Evolutionary conservation across 257 asterid genomes (phyloP).

Genomic region (Solanum lignicaule): DNA sequence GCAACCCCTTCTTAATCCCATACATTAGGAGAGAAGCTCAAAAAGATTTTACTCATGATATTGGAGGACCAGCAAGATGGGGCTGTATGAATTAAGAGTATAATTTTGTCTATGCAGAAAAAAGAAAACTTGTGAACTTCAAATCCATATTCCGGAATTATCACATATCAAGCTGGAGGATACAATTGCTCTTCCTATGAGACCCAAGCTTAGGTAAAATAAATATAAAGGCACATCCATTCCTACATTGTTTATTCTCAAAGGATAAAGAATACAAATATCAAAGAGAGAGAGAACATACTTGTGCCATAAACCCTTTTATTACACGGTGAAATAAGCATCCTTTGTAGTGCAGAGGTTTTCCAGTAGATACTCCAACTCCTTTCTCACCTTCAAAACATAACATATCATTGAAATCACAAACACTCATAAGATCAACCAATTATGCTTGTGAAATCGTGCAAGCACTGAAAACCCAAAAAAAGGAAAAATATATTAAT

Average conservation of each 20-base stretch:
- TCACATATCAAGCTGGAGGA: neutral
- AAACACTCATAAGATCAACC: neutral
- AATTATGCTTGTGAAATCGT: neutral
- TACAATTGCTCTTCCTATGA: neutral
- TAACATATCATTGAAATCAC: neutral
- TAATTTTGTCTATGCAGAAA: neutral
- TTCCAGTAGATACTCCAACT: constrained; percentile 66
- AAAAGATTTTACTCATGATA: neutral
- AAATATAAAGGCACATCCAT: neutral
- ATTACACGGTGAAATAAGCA: constrained; percentile 82
- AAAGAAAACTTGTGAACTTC: neutral
- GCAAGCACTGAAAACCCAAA: neutral
- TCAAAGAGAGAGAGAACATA: constrained; percentile 18
- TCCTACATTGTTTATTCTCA: neutral
- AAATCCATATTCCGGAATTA: neutral
- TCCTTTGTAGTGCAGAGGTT: constrained; percentile 93
- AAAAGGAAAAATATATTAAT: neutral
- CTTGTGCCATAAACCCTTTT: constrained; percentile 97
- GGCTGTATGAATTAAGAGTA: neutral
- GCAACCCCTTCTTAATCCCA: neutral
- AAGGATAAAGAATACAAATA: neutral
- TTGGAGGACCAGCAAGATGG: neutral
- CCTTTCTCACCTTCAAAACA: constrained; percentile 79
- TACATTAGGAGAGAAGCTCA: neutral
- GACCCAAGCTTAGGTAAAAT: neutral